Base-by-base conservation (phyloP, 2,329 filamentous ascomycete genomes). In the Epicoccum sorghinum region DNA sequence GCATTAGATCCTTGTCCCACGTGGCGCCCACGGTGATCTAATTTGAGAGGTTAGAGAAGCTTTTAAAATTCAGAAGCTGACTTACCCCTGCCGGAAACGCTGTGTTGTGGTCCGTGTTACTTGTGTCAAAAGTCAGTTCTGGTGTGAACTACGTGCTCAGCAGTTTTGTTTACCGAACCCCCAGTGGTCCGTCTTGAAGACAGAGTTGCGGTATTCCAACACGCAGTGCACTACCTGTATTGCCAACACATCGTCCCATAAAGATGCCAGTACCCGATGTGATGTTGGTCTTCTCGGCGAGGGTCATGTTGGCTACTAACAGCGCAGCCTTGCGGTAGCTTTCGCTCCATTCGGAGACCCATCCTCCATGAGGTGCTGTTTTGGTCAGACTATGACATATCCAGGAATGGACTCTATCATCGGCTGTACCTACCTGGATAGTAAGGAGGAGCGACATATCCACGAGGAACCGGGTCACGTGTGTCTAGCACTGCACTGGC, bases 231-330 rank as follows among this genome's bases (percentile, higher is more conserved):
- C 87, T 89, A 9, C 89, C 89, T 0, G 89, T 89, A 65, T 93
- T 91, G 35, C 90, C 90, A 22, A 88, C 87, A 61, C 90, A 95
- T 35, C 70, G 60, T 29, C 80, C 89, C 89, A 91, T 92, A 59
- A 81, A 88, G 37, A 87, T 81, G 1, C 89, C 89, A 1, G 83
- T 87, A 3, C 89, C 89, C 1, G 84, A 83, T 0, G 89, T 91
- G 46, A 92, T 81, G 67, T 92, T 93, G 3, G 88, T 87, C 76
- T 93, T 93, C 71, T 93, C 90, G 2, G 89, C 89, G 51, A 93
- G 74, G 0, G 89, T 93, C 89, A 93, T 90, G 42, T 85, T 83
- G 47, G 85, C 83, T 13, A 93, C 89, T 12, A 93, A 73, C 3
- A 78, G 73, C 52, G 86, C 81, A 1, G 90, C 90, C 65, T 89